These are phyloP conservation scores for Acacia melanoxylon DNA, from an alignment of 306 rosid genomes.

Conservation along the genomic window DNA sequence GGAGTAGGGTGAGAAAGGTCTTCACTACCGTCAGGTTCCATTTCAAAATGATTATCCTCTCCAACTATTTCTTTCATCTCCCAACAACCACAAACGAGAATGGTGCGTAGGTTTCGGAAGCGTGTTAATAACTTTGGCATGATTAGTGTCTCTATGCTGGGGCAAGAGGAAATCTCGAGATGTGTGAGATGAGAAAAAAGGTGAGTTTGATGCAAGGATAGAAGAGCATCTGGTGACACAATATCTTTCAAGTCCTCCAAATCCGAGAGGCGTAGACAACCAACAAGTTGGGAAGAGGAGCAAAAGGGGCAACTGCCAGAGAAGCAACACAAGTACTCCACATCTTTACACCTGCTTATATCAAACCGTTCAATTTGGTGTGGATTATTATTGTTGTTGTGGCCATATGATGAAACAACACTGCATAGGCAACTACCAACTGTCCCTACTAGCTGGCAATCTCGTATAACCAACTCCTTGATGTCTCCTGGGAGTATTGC, in stretches of 20 bases:
- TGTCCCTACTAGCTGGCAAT: background rate
- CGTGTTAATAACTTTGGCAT: background rate
- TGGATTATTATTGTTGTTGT: background rate
- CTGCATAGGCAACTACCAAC: background rate
- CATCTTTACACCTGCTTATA: accelerated
- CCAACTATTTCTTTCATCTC: no score
- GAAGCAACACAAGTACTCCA: background rate
- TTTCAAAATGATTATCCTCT: no score
- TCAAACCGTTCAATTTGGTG: background rate
- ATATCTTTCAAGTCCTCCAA: background rate
- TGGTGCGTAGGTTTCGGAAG: background rate
- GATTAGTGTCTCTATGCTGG: background rate
- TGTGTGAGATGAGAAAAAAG: slow-evolving; percentile 11
- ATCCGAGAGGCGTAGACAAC: accelerated
- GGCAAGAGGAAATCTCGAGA: background rate
- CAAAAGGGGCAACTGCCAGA: background rate
- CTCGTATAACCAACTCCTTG: accelerated
- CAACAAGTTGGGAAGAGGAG: background rate
- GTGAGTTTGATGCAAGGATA: background rate
- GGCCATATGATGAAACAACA: background rate
- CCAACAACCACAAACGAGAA: background rate
- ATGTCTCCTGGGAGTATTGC: background rate
- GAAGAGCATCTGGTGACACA: background rate
- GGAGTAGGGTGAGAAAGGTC: background rate
- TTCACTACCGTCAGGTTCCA: no score